Conservation (phyloP, 140 eudicot genomes). For the Anethum foeniculum region DNA sequence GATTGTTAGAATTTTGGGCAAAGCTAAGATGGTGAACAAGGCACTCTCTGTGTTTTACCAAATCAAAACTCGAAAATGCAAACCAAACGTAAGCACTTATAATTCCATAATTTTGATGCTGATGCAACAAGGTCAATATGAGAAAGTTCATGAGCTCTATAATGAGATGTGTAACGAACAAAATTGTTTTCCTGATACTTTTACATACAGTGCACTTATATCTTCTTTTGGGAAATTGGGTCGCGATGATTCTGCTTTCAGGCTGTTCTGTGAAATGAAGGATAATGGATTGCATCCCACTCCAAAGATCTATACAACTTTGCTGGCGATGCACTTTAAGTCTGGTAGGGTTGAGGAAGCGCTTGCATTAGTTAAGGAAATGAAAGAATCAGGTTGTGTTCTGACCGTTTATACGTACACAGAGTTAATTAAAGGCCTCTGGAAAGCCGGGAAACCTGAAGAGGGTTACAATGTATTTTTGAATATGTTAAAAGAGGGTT, state of each 20-base stretch:
- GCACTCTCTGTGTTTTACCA: constrained; percentile 79
- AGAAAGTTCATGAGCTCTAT: constrained; percentile 81
- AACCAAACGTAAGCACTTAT: constrained; percentile 67
- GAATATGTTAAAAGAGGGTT: constrained; percentile 56
- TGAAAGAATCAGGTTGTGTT: constrained; percentile 58
- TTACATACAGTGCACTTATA: constrained; percentile 81
- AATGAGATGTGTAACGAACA: constrained; percentile 91
- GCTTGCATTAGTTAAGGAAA: constrained; percentile 55
- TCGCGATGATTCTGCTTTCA: constrained; percentile 57
- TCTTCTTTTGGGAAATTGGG: constrained; percentile 68
- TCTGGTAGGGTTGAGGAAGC: constrained; percentile 55
- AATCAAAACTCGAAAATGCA: constrained; percentile 67
- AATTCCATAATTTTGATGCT: constrained; percentile 79
- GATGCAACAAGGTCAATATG: constrained; percentile 86
- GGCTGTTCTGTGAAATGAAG: constrained; percentile 76
- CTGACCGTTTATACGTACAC: constrained; percentile 88
- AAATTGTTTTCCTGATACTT: constrained; percentile 70
- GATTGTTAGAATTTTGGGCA: constrained; percentile 59
- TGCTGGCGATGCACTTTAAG: constrained; percentile 60
- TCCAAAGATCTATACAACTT: constrained; percentile 74
- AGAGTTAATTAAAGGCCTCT: constrained; percentile 75
- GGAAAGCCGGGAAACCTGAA: constrained; percentile 56
- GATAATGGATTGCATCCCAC: constrained; percentile 72
- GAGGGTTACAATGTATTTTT: constrained; percentile 53
- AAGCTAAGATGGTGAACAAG: constrained; percentile 70